Base-by-base conservation (phyloP, 2,329 filamentous ascomycete species). In the Fusarium nisikadoi region DNA sequence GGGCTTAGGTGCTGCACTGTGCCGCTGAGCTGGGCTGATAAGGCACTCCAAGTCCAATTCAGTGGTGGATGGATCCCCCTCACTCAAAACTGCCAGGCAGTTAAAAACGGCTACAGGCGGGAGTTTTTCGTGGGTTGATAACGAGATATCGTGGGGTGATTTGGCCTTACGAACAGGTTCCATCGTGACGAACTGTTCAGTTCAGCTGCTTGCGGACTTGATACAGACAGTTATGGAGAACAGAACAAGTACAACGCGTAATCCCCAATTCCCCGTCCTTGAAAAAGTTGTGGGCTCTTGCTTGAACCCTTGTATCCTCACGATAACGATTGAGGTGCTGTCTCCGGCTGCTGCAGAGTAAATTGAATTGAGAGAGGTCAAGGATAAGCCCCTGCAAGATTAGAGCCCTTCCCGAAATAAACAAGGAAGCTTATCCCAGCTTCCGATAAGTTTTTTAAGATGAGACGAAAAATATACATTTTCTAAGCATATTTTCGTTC, bases 21-120 rank as follows among this genome's bases (percentile, higher is more conserved):
- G 70, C 70, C 61, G 42, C 65, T 62, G 61, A 58, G 56, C 70
- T 70, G 65, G 70, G 56, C 47, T 71, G 71, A 73, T 73, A 73
- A 73, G 70, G 60, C 47, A 71, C 72, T 69, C 64, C 69, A 59
- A 72, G 45, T 70, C 64, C 69, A 66, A 66, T 58, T 70, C 64
- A 33, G 54, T 43, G 53, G 35, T 45, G 38, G 38, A 62, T 47
- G 54, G 33, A 29, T 39, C 36, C 62, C 35, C 52, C 23, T 47
- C 33, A 13, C 25, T 47, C 62, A 56, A 19, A 36, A 46, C 54
- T 50, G 54, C 25, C 36, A 47, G 16, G 29, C 25, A 47, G 49
- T 41, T 42, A 20, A 7, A 56, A 56, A 61, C 70, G 70, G 70
- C 60, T 70, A 72, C 70, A 73, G 70, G 42, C 70, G 70, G 70